Conservation (phyloP, 2,329 filamentous ascomycete species). For the Trichoderma sp. region DNA sequence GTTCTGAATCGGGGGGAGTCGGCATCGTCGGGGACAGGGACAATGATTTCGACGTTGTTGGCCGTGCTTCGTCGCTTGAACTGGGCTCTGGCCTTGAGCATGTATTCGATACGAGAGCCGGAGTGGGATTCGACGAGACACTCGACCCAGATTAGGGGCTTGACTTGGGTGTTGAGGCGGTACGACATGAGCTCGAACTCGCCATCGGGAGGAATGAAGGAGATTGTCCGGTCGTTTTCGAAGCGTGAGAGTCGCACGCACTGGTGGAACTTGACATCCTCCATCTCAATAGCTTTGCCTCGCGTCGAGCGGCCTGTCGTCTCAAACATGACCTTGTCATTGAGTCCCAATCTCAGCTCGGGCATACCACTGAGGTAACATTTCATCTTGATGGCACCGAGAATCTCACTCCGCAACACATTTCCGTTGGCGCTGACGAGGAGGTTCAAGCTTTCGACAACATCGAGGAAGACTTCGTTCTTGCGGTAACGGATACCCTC, state of each 20-base stretch:
- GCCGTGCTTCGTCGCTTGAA: conserved; percentile 97
- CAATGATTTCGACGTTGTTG: conserved; percentile 97
- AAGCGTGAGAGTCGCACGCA: conserved; percentile 94
- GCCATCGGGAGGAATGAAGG: conserved; percentile 96
- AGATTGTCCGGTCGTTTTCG: conserved; percentile 98
- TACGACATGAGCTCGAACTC: conserved; percentile 99
- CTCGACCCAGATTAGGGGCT: conserved; percentile 98
- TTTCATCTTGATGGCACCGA: conserved; percentile 99
- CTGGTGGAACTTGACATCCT: conserved; percentile 99
- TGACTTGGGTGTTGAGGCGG: conserved; percentile 96
- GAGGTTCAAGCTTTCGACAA: conserved; percentile 93
- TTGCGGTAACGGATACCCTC: conserved; percentile 98
- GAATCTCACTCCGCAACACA: conserved; percentile 90
- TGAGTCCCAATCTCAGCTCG: conserved; percentile 86
- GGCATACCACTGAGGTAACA: conserved; percentile 99
- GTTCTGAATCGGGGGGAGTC: conserved; percentile 95
- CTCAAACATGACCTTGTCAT: conserved; percentile 99
- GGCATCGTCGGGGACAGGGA: conserved; percentile 95
- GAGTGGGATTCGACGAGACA: conserved; percentile 96
- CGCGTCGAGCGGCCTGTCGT: conserved; percentile 90
- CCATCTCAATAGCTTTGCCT: conserved; percentile 98
- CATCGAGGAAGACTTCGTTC: conserved; percentile 98
- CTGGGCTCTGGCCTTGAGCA: conserved; percentile 96
- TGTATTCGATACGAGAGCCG: conserved; percentile 94
- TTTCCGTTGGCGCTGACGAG: conserved; percentile 93